Evolutionary conservation across 108 stramenopile genomes (phyloP).

Genomic region (Schizochytrium sp.): DNA sequence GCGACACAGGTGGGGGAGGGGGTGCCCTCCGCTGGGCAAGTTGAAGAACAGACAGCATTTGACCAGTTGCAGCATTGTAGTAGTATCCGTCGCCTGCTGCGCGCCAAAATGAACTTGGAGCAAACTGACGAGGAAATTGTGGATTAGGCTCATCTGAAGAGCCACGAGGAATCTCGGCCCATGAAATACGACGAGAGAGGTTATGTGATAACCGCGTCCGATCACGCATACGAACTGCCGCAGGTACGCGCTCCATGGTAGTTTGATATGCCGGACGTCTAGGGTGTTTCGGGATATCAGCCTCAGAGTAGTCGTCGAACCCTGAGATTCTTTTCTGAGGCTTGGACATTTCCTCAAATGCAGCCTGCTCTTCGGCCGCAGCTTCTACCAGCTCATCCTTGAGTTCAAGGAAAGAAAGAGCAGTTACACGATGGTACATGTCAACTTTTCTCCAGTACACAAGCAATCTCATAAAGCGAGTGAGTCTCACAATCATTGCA

Average conservation of each 20-base stretch:
- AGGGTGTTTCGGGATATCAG: background rate
- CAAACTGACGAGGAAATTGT: background rate
- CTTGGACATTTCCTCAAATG: no score
- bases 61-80: slow-evolving; percentile 40
- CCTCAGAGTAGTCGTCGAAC: background rate
- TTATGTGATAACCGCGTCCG: no score
- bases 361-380: background rate
- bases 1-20: slow-evolving; percentile 13
- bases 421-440: slow-evolving; percentile 28
- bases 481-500: slow-evolving; percentile 11
- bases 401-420: slow-evolving; percentile 52
- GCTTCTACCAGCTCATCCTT: slow-evolving; percentile 45
- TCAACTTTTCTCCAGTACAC: slow-evolving; percentile 50
- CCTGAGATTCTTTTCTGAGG: slow-evolving; percentile 3
- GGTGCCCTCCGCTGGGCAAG: background rate
- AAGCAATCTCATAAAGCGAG: slow-evolving; percentile 3
- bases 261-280: no score
- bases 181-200: no score
- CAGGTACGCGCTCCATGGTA: no score
- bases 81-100: slow-evolving; percentile 30
- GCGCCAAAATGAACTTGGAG: slow-evolving; percentile 8
- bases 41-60: slow-evolving; percentile 14
- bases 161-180: no score
- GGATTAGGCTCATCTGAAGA: no score
- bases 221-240: no score